These are phyloP conservation scores for Corynespora cassiicola DNA, from an alignment of 2,329 filamentous ascomycete genomes.

Conservation along the genomic window DNA sequence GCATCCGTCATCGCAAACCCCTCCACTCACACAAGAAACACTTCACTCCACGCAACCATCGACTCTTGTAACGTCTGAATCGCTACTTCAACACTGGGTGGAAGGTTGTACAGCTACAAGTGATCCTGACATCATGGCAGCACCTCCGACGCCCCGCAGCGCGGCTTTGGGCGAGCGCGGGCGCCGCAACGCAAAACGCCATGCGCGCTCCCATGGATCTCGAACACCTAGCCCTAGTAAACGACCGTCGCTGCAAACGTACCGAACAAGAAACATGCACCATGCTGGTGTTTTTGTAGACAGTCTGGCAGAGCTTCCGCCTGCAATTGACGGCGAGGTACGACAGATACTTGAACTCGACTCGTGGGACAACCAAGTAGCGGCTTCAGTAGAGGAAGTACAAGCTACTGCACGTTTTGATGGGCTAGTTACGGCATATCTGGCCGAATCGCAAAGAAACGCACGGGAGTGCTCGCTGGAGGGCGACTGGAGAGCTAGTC, in stretches of 20 bases:
- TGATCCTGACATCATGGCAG: constrained; percentile 14
- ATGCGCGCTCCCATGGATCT: constrained; percentile 13
- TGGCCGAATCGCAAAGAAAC: constrained; percentile 17
- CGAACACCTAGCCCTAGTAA: constrained; percentile 26
- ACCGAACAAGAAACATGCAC: constrained; percentile 24
- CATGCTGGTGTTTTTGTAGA: constrained; percentile 18
- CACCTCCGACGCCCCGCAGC: constrained; percentile 20
- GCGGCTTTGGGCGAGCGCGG: constrained; percentile 10
- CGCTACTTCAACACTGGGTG: constrained; percentile 10
- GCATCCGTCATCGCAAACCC: too few species aligned
- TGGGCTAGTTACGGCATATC: constrained; percentile 4
- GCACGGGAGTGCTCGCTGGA: constrained; percentile 17
- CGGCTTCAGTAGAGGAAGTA: constrained; percentile 3
- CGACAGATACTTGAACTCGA: constrained; percentile 19
- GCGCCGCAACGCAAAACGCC: constrained; percentile 13
- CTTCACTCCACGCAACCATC: too few species aligned
- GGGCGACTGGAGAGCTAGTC: constrained; percentile 22
- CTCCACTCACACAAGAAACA: too few species aligned
- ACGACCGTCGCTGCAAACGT: constrained; percentile 21
- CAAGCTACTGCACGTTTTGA: constrained; percentile 6
- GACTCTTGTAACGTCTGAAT: too few species aligned
- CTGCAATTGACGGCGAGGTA: constrained; percentile 12
- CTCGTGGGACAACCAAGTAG: constrained; percentile 12
- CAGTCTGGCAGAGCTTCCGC: constrained; percentile 12
- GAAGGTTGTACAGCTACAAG: constrained; percentile 9